These are phyloP conservation scores for Fagus crenata DNA, from an alignment of 306 rosid genomes.

Conservation along the genomic window DNA sequence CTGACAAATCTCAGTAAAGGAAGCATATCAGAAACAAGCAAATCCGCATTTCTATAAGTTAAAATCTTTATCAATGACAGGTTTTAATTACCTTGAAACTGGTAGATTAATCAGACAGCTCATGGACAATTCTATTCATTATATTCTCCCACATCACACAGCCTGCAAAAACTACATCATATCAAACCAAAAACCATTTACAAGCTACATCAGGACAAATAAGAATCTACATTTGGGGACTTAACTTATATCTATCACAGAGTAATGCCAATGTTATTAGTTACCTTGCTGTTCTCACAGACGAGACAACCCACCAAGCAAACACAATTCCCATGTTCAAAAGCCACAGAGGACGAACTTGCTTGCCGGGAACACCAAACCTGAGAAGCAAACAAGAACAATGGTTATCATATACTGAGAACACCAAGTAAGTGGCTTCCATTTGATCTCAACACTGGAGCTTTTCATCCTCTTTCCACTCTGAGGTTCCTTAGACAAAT, in stretches of 20 bases:
- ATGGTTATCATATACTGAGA: conserved; percentile 45
- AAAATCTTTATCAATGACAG: neutral
- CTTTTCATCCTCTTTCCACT: conserved; percentile 77
- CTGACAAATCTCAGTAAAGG: neutral
- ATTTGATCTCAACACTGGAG: conserved; percentile 85
- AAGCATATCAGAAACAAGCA: neutral
- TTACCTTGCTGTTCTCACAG: neutral
- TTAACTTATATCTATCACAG: neutral
- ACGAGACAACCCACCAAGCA: neutral
- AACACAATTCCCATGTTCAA: conserved; percentile 25
- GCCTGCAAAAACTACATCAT: neutral
- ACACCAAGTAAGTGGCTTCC: conserved; percentile 65
- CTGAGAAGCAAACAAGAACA: conserved; percentile 66
- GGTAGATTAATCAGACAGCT: neutral
- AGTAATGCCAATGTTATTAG: neutral
- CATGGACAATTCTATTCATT: neutral
- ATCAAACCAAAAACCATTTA: neutral
- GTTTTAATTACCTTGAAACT: neutral
- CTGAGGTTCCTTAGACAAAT: conserved; percentile 64
- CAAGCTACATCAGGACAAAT: neutral
- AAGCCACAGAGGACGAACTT: conserved; percentile 66
- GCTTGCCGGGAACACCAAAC: conserved; percentile 56
- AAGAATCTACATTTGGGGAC: neutral
- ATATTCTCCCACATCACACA: neutral
- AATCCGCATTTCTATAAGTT: neutral